Conservation (phyloP, 1,284 basidiomycete species). For the Fomitopsis palustris region DNA sequence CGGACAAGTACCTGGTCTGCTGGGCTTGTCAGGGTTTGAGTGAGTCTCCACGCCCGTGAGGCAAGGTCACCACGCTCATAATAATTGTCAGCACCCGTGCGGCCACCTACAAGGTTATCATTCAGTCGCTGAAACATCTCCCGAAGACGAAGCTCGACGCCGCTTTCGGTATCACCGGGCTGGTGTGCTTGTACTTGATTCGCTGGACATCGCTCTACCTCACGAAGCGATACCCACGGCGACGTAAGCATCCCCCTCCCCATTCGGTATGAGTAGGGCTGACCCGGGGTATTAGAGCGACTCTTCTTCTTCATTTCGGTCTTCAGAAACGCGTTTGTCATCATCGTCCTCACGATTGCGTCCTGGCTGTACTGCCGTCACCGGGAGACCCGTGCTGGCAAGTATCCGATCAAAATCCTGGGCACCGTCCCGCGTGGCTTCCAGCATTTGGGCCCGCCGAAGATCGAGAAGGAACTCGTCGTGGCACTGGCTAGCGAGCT, state of each 20-base stretch:
- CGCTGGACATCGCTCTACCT: slow-evolving; percentile 62
- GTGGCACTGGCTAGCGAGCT: slow-evolving; percentile 73
- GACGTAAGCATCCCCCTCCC: slow-evolving; percentile 39
- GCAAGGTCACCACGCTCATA: not conserved
- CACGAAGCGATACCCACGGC: slow-evolving; percentile 64
- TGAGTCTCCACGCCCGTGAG: slow-evolving; percentile 33
- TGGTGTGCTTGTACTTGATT: slow-evolving; percentile 73
- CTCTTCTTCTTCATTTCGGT: slow-evolving; percentile 86
- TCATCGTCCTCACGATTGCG: slow-evolving; percentile 81
- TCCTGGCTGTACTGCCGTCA: slow-evolving; percentile 81
- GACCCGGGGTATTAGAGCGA: slow-evolving; percentile 43
- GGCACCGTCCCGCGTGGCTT: slow-evolving; percentile 82
- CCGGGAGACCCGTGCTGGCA: slow-evolving; percentile 49
- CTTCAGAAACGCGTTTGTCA: slow-evolving; percentile 84
- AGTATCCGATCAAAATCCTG: slow-evolving; percentile 86
- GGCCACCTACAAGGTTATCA: slow-evolving; percentile 84
- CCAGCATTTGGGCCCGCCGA: slow-evolving; percentile 72
- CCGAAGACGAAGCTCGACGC: slow-evolving; percentile 76
- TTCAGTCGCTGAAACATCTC: slow-evolving; percentile 88
- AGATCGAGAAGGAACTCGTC: slow-evolving; percentile 65
- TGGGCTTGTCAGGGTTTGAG: slow-evolving; percentile 85
- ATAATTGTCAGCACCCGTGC: slow-evolving; percentile 63
- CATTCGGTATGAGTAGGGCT: not conserved
- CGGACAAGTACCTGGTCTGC: slow-evolving; percentile 81
- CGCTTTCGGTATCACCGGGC: slow-evolving; percentile 84